Evolutionary conservation across 1,284 basidiomycete species (phyloP), one percentile per base, ranked within the genome.

Genomic region (Sporisorium iseilematis-ciliati): DNA sequence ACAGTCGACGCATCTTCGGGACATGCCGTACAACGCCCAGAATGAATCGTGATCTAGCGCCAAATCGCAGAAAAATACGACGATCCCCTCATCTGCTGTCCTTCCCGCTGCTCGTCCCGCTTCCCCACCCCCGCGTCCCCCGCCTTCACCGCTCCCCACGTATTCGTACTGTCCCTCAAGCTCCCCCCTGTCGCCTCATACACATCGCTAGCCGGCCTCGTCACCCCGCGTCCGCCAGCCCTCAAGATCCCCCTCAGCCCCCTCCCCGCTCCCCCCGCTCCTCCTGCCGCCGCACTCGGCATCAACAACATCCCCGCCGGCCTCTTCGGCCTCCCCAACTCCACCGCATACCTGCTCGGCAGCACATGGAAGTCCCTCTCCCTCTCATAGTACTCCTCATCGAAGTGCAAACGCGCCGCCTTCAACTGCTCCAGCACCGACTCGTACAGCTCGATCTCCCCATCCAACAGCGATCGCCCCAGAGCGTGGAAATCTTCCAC

Each of bases 381-480:
- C n/a, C 68, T 45, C 18, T 67, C 74, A 31, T 76, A 71, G 42
- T 71, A 68, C 42, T 68, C 60, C 10, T 52, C 53, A n/a, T 76
- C 68, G 41, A 71, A 76, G 25, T 68, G 68, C 43, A 63, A 21
- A 18, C 74, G 43, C 2, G 77, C 75, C 4, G 52, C 57, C 11
- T 52, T 59, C n/a, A 79, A 61, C 53, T 58, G 65, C 2, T 62
- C 66, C 25, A 79, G 56, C 2, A 79, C 58, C 4, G 38, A 50
- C 35, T 78, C 72, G 62, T 81, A 70, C 18, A 80, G 58, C 16
- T 68, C 78, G 21, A 82, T 80, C 53, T 82, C 66, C 7, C 57
- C 60, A 26, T 82, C 80, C 0, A 82, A 62, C 21, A 79, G 43
- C 10, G 50, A 43, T 20, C 70, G 65, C 0, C 75, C 75, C 5